Evolutionary conservation across 139 green algal genomes (phyloP).

Genomic region (Diplosphaera chodatii): DNA sequence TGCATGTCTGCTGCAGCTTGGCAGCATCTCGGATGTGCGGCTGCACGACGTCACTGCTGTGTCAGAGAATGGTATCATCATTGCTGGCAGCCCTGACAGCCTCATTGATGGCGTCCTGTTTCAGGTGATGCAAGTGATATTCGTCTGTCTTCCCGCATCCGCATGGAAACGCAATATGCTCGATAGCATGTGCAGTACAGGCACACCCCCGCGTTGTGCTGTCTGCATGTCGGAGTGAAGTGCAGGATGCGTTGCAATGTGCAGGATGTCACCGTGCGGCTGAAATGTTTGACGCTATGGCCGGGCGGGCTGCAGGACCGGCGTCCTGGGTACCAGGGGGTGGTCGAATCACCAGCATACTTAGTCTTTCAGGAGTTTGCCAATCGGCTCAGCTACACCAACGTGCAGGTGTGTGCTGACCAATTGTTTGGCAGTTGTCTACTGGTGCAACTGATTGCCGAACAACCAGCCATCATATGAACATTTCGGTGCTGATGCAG

Average conservation of each 20-base stretch:
- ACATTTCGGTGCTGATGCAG: not conserved
- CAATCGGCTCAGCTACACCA: not conserved
- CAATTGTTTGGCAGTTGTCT: no score
- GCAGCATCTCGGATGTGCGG: not conserved
- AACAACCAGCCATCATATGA: no score
- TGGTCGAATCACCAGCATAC: not conserved
- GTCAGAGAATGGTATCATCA: conserved; percentile 18
- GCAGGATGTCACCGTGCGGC: not conserved
- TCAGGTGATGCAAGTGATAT: no score
- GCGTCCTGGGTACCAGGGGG: conserved; percentile 3
- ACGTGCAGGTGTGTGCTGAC: not conserved
- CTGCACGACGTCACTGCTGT: not conserved
- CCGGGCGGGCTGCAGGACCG: conserved; percentile 12
- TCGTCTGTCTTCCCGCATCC: no score
- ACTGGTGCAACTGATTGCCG: no score
- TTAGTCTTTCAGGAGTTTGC: not conserved
- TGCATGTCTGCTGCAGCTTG: no score
- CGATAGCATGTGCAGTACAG: no score
- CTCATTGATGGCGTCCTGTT: not conserved
- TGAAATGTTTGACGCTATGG: not conserved
- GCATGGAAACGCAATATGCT: no score
- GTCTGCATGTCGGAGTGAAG: no score
- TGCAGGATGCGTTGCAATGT: no score
- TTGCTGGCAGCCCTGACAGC: conserved; percentile 2
- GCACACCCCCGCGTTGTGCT: no score